Percentiles rank a stretch among this genome's conserved stretches.
These are phyloP conservation scores for Starmerella apicola DNA, from an alignment of 805 yeast genomes.

Conservation along the genomic window DNA sequence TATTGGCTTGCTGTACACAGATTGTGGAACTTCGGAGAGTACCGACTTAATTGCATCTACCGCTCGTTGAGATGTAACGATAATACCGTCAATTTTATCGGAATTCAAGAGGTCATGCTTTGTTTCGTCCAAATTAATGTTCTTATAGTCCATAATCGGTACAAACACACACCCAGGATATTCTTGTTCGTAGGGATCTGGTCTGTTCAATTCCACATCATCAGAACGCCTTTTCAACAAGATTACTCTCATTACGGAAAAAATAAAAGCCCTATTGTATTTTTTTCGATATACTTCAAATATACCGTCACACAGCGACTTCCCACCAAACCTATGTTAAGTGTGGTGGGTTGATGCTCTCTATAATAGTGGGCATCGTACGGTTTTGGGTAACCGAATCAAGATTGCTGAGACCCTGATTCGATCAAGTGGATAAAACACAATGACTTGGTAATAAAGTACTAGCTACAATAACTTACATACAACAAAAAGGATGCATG, in stretches of 20 bases:
- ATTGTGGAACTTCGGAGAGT: slow-evolving; percentile 24
- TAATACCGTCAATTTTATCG: slow-evolving; percentile 36
- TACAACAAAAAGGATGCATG: no score
- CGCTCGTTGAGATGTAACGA: slow-evolving; percentile 84
- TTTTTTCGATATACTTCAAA: no score
- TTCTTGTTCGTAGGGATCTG: slow-evolving; percentile 48
- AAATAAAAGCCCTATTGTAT: no score
- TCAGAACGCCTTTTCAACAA: slow-evolving; percentile 59
- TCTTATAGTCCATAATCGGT: slow-evolving; percentile 61
- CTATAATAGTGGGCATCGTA: no score
- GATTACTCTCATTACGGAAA: slow-evolving; percentile 15
- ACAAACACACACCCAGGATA: slow-evolving; percentile 43
- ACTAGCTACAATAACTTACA: no score
- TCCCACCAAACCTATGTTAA: no score
- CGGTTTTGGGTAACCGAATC: no score
- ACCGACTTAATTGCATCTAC: slow-evolving; percentile 54
- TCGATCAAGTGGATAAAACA: no score
- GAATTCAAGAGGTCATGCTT: slow-evolving; percentile 29
- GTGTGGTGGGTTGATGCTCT: no score
- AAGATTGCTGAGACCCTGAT: no score
- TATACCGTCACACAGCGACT: no score
- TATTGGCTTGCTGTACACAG: slow-evolving; percentile 31
- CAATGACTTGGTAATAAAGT: no score
- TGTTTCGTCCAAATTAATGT: slow-evolving; percentile 37
- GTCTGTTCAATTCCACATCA: slow-evolving; percentile 32